Conservation (phyloP, 2,329 filamentous ascomycete genomes). For the Fusarium sp. region DNA sequence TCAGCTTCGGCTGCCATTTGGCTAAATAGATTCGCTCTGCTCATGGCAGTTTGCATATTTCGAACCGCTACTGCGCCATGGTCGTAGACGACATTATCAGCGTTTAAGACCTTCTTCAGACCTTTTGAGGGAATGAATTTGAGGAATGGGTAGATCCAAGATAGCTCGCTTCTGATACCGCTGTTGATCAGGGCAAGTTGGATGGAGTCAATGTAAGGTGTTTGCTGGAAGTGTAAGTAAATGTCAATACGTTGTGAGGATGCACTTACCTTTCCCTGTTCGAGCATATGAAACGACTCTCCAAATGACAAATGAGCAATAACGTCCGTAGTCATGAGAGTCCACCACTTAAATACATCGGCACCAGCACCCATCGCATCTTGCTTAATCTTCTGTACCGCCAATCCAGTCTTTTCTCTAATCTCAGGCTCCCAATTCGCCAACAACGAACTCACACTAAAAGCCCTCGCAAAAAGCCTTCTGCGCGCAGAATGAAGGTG, state of each 20-base stretch:
- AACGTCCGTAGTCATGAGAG: conserved; percentile 23
- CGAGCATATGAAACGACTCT: conserved; percentile 25
- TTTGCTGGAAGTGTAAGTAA: background rate
- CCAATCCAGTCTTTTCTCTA: background rate
- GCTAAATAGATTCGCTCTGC: background rate
- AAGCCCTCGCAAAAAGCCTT: conserved; percentile 17
- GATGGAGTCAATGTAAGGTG: background rate
- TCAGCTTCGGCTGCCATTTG: conserved; percentile 5
- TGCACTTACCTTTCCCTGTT: conserved; percentile 12
- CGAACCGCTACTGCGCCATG: background rate
- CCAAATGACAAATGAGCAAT: conserved; percentile 31
- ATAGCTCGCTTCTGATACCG: background rate
- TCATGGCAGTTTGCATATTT: conserved; percentile 7
- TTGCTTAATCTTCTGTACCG: background rate
- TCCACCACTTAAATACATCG: conserved; percentile 37
- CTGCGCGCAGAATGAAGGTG: conserved; percentile 12
- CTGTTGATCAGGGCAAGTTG: background rate
- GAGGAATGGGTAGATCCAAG: background rate
- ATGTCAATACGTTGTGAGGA: too few species aligned
- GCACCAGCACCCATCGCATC: background rate
- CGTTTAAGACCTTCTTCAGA: background rate
- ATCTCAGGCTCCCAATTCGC: conserved; percentile 20
- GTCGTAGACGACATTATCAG: background rate
- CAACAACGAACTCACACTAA: conserved; percentile 10
- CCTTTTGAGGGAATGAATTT: rapidly evolving